Base-by-base conservation (phyloP, 2,329 filamentous ascomycete species). In the Fusarium caatingaense region DNA sequence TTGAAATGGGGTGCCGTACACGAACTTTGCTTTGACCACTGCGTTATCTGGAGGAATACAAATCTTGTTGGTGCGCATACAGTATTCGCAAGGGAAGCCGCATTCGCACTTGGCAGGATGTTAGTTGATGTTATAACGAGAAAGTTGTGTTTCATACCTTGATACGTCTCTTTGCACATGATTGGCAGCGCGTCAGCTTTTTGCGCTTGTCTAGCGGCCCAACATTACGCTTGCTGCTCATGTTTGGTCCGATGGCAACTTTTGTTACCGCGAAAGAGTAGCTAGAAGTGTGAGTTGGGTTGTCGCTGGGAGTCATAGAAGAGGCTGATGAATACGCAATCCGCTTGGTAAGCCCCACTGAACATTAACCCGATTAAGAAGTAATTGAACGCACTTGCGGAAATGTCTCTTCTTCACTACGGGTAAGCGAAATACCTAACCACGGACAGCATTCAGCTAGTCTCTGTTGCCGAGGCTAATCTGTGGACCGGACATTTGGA, bases 181-280 rank as follows among this genome's bases (percentile, higher is more conserved):
- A 11, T 30, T 75, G 64, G 50, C 76, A 78, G 20, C 76, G 69
- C 0, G 74, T 68, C 2, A 74, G 10, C 16, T 3, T 66, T 20
- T 64, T 78, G 3, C 76, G 65, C 25, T 74, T 72, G 32, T 78
- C 77, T 2, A 78, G 27, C 2, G 73, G 74, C 0, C 76, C 77
- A 16, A 77, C 42, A 4, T 25, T 45, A 4, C 74, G 73, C 15
- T 57, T 69, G 15, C 46, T 49, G 0, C 8, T 40, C 59, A 46
- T 55, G 12, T 41, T 4, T 5, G 1, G 20, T n/a, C 1, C 16
- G 6, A n/a, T 15, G 11, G 2, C 11, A 2, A 2, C 15, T n/a
- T 16, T 5, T 32, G 1, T 7, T 6, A 32, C 2, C 2, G 8
- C 7, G 6, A 46, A 27, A 9, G 16, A 4, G 10, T 9, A 11